Percentiles rank a stretch among this genome's conserved stretches.
Evolutionary conservation across 352 stramenopile genomes (phyloP).

Genomic region (Elongisporangium anandrum): DNA sequence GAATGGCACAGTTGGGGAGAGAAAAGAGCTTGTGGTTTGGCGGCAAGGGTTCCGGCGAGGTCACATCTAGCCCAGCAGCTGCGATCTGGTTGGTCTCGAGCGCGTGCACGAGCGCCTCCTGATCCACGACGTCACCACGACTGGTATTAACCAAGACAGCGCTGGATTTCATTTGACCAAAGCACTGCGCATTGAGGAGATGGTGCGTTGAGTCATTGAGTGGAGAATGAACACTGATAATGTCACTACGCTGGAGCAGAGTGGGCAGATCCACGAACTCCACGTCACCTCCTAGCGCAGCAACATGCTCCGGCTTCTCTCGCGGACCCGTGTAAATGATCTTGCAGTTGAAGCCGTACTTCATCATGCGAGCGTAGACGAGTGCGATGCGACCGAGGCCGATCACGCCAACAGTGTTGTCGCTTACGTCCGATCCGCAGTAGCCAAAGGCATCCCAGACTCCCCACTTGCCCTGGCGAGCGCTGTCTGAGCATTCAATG

Average conservation of each 20-base stretch:
- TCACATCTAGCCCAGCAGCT: conserved; percentile 81
- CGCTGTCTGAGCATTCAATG: conserved; percentile 65
- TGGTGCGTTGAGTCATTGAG: conserved; percentile 67
- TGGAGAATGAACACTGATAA: conserved; percentile 85
- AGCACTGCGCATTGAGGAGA: conserved; percentile 64
- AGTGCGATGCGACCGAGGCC: conserved; percentile 86
- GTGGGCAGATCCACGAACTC: conserved; percentile 76
- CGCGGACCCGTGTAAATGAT: conserved; percentile 77
- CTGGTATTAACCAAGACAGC: conserved; percentile 92
- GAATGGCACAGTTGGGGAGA: conserved; percentile 56
- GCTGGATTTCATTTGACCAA: conserved; percentile 74
- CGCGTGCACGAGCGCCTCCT: conserved; percentile 59
- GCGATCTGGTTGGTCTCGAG: conserved; percentile 40
- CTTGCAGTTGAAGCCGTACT: conserved; percentile 76
- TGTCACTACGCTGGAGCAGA: conserved; percentile 73
- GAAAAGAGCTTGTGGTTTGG: conserved; percentile 63
- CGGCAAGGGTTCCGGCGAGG: conserved; percentile 85
- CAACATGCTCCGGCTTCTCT: conserved; percentile 44
- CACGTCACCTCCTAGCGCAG: conserved; percentile 30
- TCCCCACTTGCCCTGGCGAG: conserved; percentile 67
- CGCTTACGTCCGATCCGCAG: conserved; percentile 70
- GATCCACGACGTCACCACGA: conserved; percentile 88
- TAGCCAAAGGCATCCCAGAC: conserved; percentile 80
- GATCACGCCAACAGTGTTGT: conserved; percentile 72
- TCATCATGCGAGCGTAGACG: conserved; percentile 74